Conservation (phyloP, 2,329 filamentous ascomycete species). For the Phyllosticta paracitricarpa region DNA sequence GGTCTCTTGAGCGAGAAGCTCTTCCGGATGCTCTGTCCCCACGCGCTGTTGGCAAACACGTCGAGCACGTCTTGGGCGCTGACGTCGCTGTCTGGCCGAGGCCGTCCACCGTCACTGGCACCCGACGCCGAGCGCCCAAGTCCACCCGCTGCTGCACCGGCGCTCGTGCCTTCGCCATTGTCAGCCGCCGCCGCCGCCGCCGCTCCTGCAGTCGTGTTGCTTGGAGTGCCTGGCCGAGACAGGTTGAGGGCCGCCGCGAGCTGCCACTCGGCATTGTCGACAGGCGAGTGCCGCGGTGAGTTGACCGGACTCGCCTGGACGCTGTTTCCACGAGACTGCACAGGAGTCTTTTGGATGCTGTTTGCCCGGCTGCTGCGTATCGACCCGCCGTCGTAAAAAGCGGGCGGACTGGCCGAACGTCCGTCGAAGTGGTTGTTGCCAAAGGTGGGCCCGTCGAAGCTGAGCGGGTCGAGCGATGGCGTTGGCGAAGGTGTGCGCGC, state of each 20-base stretch:
- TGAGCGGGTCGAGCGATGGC: slow-evolving; percentile 4
- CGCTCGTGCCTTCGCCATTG: not conserved
- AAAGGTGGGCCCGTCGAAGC: not conserved
- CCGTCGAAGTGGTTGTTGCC: slow-evolving; percentile 1
- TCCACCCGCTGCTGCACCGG: not conserved
- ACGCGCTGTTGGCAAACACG: slow-evolving; percentile 79
- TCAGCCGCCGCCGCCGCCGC: not conserved
- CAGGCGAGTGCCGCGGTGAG: slow-evolving; percentile 3
- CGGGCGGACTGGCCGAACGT: not conserved
- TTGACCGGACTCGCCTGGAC: slow-evolving; percentile 28
- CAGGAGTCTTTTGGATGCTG: slow-evolving; percentile 29
- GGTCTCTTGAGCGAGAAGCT: slow-evolving; percentile 59
- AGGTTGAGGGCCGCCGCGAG: slow-evolving; percentile 33
- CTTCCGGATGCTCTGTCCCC: slow-evolving; percentile 84
- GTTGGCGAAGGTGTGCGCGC: slow-evolving; percentile 21
- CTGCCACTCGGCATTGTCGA: slow-evolving; percentile 30
- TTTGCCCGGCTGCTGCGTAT: slow-evolving; percentile 23
- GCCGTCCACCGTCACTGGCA: slow-evolving; percentile 8
- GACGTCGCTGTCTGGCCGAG: slow-evolving; percentile 56
- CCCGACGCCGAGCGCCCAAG: slow-evolving; percentile 12
- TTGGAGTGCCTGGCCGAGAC: slow-evolving; percentile 27
- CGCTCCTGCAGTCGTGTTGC: not conserved
- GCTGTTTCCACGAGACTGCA: slow-evolving; percentile 26
- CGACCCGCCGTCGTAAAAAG: not conserved
- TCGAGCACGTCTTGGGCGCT: slow-evolving; percentile 70